These are phyloP conservation scores for Ophiostoma tasmaniense DNA, from an alignment of 2,329 filamentous ascomycete genomes.

Conservation along the genomic window DNA sequence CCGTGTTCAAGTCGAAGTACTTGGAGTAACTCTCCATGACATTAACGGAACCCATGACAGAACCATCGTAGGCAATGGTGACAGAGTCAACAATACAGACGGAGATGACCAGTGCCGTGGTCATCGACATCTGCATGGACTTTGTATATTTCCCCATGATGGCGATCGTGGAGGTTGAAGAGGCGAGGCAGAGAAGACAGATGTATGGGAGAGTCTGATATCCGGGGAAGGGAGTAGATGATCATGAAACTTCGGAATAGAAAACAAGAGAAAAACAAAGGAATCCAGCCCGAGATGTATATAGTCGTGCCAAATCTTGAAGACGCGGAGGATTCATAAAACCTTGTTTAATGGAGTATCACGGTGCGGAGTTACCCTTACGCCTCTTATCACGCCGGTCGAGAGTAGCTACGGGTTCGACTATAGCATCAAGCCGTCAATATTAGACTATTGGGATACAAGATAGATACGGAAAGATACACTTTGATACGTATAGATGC, in stretches of 20 bases:
- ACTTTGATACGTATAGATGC: too few relatives aligned
- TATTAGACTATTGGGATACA: not conserved
- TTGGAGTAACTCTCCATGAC: conserved; percentile 28
- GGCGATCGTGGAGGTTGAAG: not conserved
- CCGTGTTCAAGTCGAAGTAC: conserved; percentile 29
- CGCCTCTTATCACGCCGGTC: not conserved
- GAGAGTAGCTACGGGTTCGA: not conserved
- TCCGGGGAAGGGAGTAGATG: not conserved
- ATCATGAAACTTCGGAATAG: not conserved
- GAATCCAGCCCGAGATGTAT: not conserved
- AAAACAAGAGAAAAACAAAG: not conserved
- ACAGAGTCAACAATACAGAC: conserved; percentile 18
- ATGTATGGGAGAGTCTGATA: not conserved
- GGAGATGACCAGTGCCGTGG: conserved; percentile 21
- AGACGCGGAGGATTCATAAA: not conserved
- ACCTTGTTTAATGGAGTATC: not conserved
- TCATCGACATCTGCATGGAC: conserved; percentile 19
- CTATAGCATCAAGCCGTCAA: not conserved
- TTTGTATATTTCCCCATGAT: conserved; percentile 4
- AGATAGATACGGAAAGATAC: not conserved
- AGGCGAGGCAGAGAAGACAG: not conserved
- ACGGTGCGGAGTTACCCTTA: not conserved
- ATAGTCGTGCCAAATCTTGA: not conserved
- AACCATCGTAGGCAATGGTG: conserved; percentile 27
- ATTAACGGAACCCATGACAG: conserved; percentile 30